Evolutionary conservation across 306 rosid genomes (phyloP).

Genomic region (Cicer pinnatifidum): DNA sequence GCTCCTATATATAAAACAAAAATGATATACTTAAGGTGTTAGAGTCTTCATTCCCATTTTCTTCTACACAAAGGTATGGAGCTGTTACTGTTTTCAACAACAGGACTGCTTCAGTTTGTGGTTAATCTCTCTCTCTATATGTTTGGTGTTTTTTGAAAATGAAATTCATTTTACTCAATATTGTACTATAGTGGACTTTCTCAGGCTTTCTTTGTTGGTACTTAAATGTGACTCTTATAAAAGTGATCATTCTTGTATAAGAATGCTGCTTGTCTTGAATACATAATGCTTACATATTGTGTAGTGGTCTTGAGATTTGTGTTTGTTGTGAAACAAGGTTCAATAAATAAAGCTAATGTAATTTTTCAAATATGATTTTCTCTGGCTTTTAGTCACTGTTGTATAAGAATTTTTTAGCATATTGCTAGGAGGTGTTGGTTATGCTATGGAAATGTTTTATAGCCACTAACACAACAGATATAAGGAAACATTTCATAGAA

Average conservation of each 20-base stretch:
- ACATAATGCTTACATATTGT: constrained; percentile 56
- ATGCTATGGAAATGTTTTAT: no score
- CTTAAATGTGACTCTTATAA: constrained; percentile 46
- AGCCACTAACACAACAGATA: no score
- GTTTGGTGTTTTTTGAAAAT: constrained; percentile 52
- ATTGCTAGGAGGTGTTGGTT: no score
- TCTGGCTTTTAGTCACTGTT: no score
- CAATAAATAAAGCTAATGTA: constrained; percentile 49
- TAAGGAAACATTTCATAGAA: no score
- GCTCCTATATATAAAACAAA: constrained; percentile 45
- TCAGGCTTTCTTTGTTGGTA: constrained; percentile 51
- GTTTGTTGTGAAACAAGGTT: constrained; percentile 55
- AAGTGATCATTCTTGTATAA: constrained; percentile 61
- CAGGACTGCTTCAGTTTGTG: constrained; percentile 49
- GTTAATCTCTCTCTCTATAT: constrained; percentile 50
- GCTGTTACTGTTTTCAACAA: constrained; percentile 46
- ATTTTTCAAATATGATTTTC: constrained; percentile 10
- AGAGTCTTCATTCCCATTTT: constrained; percentile 48
- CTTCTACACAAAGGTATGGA: constrained; percentile 60
- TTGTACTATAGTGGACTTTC: constrained; percentile 53
- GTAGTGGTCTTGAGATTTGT: constrained; percentile 55
- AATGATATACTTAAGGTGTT: constrained; percentile 53
- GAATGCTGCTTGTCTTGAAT: constrained; percentile 56
- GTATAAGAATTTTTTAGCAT: no score
- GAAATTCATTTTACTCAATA: constrained; percentile 58